Base-by-base conservation (phyloP, 768 basidiomycete species). In the Multifurca ochricompacta region DNA sequence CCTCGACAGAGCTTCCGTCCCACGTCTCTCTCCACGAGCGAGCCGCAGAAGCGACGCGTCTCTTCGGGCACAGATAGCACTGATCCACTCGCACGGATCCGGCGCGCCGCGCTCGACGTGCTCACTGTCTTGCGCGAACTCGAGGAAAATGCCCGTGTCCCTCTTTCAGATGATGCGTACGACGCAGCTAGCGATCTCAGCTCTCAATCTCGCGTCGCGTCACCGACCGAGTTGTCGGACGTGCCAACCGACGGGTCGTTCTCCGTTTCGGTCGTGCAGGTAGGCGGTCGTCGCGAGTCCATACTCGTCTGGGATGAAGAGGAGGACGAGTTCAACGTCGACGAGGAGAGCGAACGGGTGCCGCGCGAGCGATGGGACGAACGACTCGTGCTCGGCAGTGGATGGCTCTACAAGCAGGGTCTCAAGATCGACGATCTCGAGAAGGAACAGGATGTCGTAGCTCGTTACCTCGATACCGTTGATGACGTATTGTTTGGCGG, bases 221-320 rank as follows among this genome's bases (percentile, higher is more conserved):
- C 78, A 28, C 79, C 79, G 3, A 68, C 42, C 13, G 55, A 28
- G 64, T 63, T 31, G 45, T 59, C 45, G 65, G 58, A 66, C 42
- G 64, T 62, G 6, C 68, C 65, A 49, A 72, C 74, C 21, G 85
- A 85, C 56, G 70, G 76, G 51, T 79, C 82, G 4, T 75, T 87
- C 53, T 80, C 83, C 1, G 85, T 85, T 64, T 83, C 83, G 6
- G 71, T 83, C 31, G 74, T 89, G 23, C 82, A 78, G 54, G 83
- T 87, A 13, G 78, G 83, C 54, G 87, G 87, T 6, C 74, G 78
- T 27, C 69, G 73, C 35, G 79, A 81, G 60, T 75, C 74, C 16
- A 75, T 92, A 7, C 85, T 86, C 0, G 87, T 92, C 1, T 91
- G 90, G 90, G 85, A 87, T 58, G 85, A 88, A 56, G 83, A 85